Evolutionary conservation across 306 rosid species (phyloP), one percentile per base, ranked within the genome.

Genomic region (Albizia julibrissin): DNA sequence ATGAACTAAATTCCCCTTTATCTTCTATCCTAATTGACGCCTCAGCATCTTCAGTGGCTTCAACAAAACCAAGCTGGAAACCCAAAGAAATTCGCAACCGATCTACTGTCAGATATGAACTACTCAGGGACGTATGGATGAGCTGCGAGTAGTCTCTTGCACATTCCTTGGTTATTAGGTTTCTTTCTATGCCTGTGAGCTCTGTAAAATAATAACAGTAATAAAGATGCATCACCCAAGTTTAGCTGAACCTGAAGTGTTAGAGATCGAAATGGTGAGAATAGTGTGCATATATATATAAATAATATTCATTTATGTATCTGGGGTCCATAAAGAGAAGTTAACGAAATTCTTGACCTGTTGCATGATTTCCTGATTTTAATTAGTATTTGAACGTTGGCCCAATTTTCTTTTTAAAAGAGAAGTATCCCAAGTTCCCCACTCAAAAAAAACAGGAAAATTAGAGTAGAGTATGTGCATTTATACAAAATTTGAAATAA

Each of bases 41-140:
- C 26, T 47, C 91, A 54, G 46, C 58, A 14, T 84, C 89, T 73
- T 77, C 88, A 7, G 77, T 88, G 11, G 82, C 80, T 71, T 83
- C 90, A 21, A 58, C 85, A 8, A 95, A 82, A 81, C 81, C 76
- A 69, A 68, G 82, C 77, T 84, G 88, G 90, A 79, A 83, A 44
- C 58, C 81, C 0, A 90, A 89, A 77, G 92, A 85, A 24, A 87
- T 49, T 34, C 68, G 46, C 68, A 78, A 82, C 34, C 94, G 80
- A 79, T 87, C 80, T 80, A 75, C 94, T 26, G 62, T 87, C 56
- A 92, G 99, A 88, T 95, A 93, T 37, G 98, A 90, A 83, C 97
- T 95, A 29, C 97, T 95, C 50, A 89, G 97, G 74, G 91, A 88
- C 47, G 89, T 92, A 21, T 95, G 99, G 99, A 91, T 79, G 92